Conservation (phyloP, 2,329 filamentous ascomycete genomes). For the Sporothrix phasma region DNA sequence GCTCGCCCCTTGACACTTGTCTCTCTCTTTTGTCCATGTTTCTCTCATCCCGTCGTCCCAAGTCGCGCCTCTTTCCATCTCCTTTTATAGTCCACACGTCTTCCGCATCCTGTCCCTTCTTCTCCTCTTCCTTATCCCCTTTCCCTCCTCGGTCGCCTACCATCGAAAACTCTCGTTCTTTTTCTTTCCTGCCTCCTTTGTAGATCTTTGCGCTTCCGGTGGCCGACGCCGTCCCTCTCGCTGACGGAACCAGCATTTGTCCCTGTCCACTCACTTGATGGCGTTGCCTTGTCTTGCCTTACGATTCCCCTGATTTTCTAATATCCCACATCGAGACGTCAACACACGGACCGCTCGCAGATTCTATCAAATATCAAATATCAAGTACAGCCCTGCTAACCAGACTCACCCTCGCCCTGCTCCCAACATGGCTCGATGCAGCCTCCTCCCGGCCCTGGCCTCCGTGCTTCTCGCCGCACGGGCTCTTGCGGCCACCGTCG, state of each 20-base stretch:
- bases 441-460: background rate
- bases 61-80: background rate
- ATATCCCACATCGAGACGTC: background rate
- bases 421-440: slow-evolving; percentile 2
- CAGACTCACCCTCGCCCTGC: background rate
- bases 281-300: background rate
- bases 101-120: background rate
- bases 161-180: background rate
- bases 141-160: background rate
- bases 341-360: background rate
- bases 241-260: background rate
- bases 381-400: background rate
- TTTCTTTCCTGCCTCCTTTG: background rate
- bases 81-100: background rate
- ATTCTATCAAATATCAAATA: too few species aligned
- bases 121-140: background rate
- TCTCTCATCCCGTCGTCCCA: too few species aligned
- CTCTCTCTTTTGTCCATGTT: background rate
- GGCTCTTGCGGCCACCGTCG: slow-evolving; percentile 26
- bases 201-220: background rate
- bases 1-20: too few species aligned
- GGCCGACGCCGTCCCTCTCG: slow-evolving; percentile 2
- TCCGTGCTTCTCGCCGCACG: slow-evolving; percentile 19
- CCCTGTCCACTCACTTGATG: background rate
- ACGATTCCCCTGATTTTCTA: background rate